These are phyloP conservation scores for Sporisorium sorghi DNA, from an alignment of 1,284 basidiomycete species.

Conservation along the genomic window DNA sequence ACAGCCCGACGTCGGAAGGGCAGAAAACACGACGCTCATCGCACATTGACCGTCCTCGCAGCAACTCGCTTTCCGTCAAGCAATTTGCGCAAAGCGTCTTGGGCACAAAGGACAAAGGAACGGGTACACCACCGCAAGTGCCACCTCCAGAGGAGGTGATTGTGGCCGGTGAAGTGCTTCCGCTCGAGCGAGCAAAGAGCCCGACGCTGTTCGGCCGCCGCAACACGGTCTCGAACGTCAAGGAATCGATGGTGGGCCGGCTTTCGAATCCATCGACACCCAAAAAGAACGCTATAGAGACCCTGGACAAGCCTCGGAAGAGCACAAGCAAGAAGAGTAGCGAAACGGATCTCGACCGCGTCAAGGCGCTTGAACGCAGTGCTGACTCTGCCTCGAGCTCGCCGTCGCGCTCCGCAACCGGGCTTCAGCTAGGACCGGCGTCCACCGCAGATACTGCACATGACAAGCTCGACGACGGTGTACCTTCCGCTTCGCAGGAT, in stretches of 20 bases:
- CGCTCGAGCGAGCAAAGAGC: constrained; percentile 52
- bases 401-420: constrained; percentile 18
- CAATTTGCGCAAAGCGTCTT: constrained; percentile 50
- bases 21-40: constrained; percentile 26
- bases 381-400: constrained; percentile 28
- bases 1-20: constrained; percentile 22
- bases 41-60: constrained; percentile 46
- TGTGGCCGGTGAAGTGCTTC: constrained; percentile 47
- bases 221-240: constrained; percentile 45
- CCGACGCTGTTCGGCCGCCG: constrained; percentile 53
- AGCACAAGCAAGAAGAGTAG: constrained; percentile 35
- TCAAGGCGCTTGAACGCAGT: constrained; percentile 40
- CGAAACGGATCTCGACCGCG: constrained; percentile 42
- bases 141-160: constrained; percentile 32
- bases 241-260: constrained; percentile 36
- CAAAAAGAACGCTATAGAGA: constrained; percentile 25
- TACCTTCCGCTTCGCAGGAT: constrained; percentile 52
- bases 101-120: constrained; percentile 41
- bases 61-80: constrained; percentile 57
- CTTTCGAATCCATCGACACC: constrained; percentile 48
- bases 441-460: background rate
- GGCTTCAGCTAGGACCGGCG: background rate
- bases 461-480: constrained; percentile 17
- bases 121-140: constrained; percentile 13
- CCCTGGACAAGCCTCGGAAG: constrained; percentile 32